phyloP scores from a whole-genome alignment of 345 rosid species.

The Murraya koenigii region DNA sequence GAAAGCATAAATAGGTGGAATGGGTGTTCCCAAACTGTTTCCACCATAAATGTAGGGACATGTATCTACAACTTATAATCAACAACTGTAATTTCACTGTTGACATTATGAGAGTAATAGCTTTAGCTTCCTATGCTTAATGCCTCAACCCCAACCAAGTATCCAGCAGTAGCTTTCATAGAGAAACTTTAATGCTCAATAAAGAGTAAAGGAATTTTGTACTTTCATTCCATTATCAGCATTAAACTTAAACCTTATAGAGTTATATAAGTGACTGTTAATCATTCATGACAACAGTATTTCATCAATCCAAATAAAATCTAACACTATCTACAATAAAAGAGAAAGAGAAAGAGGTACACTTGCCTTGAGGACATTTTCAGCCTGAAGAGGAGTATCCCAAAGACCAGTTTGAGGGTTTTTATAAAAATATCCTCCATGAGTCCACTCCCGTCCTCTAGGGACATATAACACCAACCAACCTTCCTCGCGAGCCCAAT shows the following conservation, averaged over 20 bases:
- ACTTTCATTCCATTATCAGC: neutral
- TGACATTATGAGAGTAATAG: neutral
- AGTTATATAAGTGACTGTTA: neutral
- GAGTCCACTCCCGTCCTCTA: slow-evolving; percentile 86
- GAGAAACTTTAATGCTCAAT: neutral
- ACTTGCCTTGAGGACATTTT: slow-evolving; percentile 78
- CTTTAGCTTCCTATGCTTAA: neutral
- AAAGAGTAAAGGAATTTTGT: neutral
- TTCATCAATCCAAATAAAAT: slow-evolving; percentile 6
- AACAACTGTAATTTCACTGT: neutral
- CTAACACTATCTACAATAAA: neutral
- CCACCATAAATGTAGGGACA: neutral
- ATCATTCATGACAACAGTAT: neutral
- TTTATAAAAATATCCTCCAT: slow-evolving; percentile 82
- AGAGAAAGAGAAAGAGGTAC: neutral
- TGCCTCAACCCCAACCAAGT: neutral
- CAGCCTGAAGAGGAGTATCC: slow-evolving; percentile 96
- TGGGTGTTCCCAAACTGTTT: neutral
- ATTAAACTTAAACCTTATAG: neutral
- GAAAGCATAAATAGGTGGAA: neutral
- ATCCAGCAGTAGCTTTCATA: neutral
- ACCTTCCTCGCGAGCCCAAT: slow-evolving; percentile 97
- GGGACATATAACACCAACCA: slow-evolving; percentile 95
- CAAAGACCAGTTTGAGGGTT: slow-evolving; percentile 78
- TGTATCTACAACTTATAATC: neutral